A percentile compares a stretch with the other conserved stretches of the same genome.
Evolutionary conservation across 2,329 filamentous ascomycete species (phyloP).

Genomic region (Penicillium sp.): DNA sequence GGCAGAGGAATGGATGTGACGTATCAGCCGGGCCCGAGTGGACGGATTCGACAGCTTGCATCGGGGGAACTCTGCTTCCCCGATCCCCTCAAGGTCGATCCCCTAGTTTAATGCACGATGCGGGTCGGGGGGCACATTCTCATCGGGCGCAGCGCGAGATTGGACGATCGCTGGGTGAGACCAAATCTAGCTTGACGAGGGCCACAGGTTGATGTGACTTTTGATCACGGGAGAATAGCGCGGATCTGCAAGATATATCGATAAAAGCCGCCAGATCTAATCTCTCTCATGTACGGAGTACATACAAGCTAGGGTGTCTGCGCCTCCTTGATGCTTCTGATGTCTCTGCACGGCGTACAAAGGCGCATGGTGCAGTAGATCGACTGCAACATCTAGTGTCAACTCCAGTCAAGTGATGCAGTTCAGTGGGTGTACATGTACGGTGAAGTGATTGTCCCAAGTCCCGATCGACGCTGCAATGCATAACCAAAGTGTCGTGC

Average conservation of each 20-base stretch:
- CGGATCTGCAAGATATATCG: conserved; percentile 1
- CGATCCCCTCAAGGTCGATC: conserved; percentile 19
- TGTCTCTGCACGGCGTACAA: too few relatives aligned
- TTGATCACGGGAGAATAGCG: background rate
- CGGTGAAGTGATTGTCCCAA: background rate
- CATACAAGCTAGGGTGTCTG: too few relatives aligned
- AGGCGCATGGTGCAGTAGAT: too few relatives aligned
- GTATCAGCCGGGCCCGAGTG: conserved; percentile 16
- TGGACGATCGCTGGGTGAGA: background rate
- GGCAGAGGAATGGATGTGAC: conserved; percentile 23
- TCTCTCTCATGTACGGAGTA: too few relatives aligned
- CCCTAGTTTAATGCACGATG: conserved; percentile 21
- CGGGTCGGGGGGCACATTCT: conserved; percentile 3
- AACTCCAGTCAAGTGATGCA: too few relatives aligned
- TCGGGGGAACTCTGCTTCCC: conserved; percentile 23
- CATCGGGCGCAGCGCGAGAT: background rate
- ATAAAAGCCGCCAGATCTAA: background rate
- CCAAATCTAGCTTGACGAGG: background rate
- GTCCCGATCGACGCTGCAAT: conserved; percentile 4
- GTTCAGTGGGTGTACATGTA: background rate
- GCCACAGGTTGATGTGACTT: conserved; percentile 1
- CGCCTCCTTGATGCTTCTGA: too few relatives aligned
- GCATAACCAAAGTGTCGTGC: conserved; percentile 8
- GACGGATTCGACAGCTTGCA: conserved; percentile 26
- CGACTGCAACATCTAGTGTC: too few relatives aligned